phyloP scores from a whole-genome alignment of 208 protist species.

The Leishmania mexicana region DNA sequence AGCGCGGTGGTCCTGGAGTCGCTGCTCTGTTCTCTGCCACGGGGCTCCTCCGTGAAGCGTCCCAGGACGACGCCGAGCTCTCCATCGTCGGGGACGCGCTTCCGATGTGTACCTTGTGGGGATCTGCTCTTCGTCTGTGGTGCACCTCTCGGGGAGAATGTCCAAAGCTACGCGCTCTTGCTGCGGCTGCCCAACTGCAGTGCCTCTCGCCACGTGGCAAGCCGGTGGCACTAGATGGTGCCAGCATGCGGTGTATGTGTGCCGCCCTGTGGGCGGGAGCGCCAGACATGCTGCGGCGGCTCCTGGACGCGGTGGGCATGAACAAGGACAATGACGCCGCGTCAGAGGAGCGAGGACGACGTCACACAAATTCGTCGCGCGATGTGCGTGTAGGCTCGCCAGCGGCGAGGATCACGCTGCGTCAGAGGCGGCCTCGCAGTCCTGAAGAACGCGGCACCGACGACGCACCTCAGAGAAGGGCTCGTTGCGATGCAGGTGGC shows the following conservation, averaged over 20 bases:
- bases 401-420: not conserved
- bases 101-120: constrained; percentile 15
- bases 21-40: not conserved
- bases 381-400: not conserved
- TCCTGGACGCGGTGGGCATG: not conserved
- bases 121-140: constrained; percentile 8
- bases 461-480: not conserved
- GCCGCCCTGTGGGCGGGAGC: not conserved
- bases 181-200: constrained; percentile 1
- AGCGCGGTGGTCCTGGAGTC: not conserved
- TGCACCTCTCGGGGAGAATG: not conserved
- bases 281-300: not conserved
- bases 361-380: not conserved
- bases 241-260: not conserved
- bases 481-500: not conserved
- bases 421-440: constrained; percentile 1
- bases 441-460: not conserved
- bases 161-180: constrained; percentile 13
- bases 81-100: constrained; percentile 4
- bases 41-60: not conserved
- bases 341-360: not conserved
- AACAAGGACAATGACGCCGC: not conserved
- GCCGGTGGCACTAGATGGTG: not conserved
- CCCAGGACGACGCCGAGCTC: constrained; percentile 2
- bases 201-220: not conserved